These are phyloP conservation scores for Rheum nobile DNA, from an alignment of 148 eudicot genomes.

Conservation along the genomic window DNA sequence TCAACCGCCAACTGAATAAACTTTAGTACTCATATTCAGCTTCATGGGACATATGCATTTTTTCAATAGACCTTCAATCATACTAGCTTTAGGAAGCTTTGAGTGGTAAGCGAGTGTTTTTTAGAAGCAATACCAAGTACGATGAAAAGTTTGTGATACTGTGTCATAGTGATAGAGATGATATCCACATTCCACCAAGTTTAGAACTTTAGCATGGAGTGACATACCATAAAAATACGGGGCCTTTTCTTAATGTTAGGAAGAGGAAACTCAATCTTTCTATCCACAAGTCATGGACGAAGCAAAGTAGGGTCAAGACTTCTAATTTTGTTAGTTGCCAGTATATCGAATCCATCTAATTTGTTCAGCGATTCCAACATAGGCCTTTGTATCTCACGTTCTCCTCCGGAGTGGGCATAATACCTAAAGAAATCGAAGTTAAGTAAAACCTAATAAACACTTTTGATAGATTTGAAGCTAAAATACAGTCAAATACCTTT, in stretches of 20 bases:
- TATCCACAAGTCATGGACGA: constrained; percentile 6
- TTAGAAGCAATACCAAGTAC: not conserved
- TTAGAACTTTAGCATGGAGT: not conserved
- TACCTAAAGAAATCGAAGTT: constrained; percentile 2
- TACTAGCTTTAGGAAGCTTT: not conserved
- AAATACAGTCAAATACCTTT: constrained; percentile 8
- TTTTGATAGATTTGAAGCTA: not conserved
- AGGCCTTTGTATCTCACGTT: constrained; percentile 10
- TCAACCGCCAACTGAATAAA: not conserved
- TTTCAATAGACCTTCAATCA: not conserved
- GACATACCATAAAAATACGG: constrained; percentile 2
- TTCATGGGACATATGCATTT: not conserved
- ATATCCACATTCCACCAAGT: not conserved
- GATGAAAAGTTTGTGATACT: not conserved
- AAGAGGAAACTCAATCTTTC: constrained; percentile 10
- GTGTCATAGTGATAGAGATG: not conserved
- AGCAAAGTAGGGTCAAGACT: constrained; percentile 10
- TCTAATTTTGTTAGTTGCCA: constrained; percentile 8
- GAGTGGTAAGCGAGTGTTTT: not conserved
- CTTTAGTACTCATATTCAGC: not conserved
- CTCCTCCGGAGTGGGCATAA: constrained; percentile 10
- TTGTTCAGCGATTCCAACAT: constrained; percentile 9
- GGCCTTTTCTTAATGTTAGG: constrained; percentile 9
- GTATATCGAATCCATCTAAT: constrained; percentile 8
- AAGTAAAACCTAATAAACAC: not conserved